Conservation (phyloP, 2,329 filamentous ascomycete species). For the Karstenula rhodostoma region DNA sequence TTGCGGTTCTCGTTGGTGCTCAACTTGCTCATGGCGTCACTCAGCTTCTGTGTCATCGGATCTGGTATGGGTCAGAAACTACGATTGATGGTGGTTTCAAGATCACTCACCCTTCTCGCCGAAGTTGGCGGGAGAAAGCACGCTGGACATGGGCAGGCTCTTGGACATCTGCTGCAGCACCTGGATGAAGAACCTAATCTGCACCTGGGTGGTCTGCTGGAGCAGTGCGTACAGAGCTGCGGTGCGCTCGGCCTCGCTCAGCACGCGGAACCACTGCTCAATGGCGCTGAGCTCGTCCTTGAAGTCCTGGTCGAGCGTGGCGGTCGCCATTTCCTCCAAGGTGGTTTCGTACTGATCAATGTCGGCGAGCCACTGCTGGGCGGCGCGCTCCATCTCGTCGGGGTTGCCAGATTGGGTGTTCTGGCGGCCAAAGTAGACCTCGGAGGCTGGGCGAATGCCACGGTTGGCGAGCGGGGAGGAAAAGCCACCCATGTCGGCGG, state of each 20-base stretch:
- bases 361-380: slow-evolving; percentile 98
- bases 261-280: slow-evolving; percentile 98
- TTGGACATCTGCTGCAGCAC: slow-evolving; percentile 99
- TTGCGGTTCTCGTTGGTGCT: slow-evolving; percentile 87
- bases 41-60: slow-evolving; percentile 95
- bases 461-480: slow-evolving; percentile 75
- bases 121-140: slow-evolving; percentile 93
- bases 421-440: slow-evolving; percentile 86
- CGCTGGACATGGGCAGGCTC: slow-evolving; percentile 94
- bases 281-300: slow-evolving; percentile 99
- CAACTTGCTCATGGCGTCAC: slow-evolving; percentile 95
- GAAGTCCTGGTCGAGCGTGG: slow-evolving; percentile 98
- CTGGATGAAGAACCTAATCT: slow-evolving; percentile 99
- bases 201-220: slow-evolving; percentile 98
- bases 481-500: slow-evolving; percentile 93
- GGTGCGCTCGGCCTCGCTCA: slow-evolving; percentile 95
- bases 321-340: slow-evolving; percentile 97
- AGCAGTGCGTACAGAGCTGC: slow-evolving; percentile 93
- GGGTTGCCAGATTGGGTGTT: slow-evolving; percentile 69
- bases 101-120: slow-evolving; percentile 79
- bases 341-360: slow-evolving; percentile 99
- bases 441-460: slow-evolving; percentile 88
- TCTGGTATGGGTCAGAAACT: slow-evolving; percentile 63
- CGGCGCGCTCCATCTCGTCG: slow-evolving; percentile 92
- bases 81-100: not conserved